Percentiles rank a stretch among this genome's conserved stretches.
phyloP scores from a whole-genome alignment of 495 filamentous ascomycete genomes.

The Lophiotrema nucula region DNA sequence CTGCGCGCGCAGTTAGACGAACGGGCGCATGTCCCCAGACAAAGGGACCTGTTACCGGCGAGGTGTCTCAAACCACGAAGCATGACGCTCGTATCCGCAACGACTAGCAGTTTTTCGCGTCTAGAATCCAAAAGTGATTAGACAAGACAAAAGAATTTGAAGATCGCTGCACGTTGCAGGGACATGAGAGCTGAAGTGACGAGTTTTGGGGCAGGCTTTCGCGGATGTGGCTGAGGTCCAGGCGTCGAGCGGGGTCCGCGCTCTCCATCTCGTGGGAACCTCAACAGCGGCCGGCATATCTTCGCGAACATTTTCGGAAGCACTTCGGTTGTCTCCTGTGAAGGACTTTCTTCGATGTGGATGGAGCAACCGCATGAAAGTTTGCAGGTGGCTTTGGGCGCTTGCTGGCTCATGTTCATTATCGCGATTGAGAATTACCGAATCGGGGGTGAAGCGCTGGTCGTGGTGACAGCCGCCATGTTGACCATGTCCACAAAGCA shows the following conservation, averaged over 20 bases:
- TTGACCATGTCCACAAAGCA: neutral
- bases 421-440: no score
- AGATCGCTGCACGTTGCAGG: conserved; percentile 1
- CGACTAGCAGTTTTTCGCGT: no score
- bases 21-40: no score
- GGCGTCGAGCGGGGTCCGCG: neutral
- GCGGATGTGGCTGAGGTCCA: neutral
- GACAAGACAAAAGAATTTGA: no score
- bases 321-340: neutral
- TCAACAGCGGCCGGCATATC: neutral
- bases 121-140: no score
- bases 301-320: neutral
- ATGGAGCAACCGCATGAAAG: neutral
- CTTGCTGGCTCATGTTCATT: neutral
- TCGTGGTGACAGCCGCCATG: neutral
- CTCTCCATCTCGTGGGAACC: neutral
- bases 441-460: neutral
- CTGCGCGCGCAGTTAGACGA: no score
- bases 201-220: neutral
- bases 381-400: no score
- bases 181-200: conserved; percentile 13
- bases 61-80: no score
- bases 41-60: no score
- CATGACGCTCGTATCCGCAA: no score
- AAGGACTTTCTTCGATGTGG: neutral